Conservation (phyloP, 495 filamentous ascomycete species). For the Hyaloscypha variabilis region DNA sequence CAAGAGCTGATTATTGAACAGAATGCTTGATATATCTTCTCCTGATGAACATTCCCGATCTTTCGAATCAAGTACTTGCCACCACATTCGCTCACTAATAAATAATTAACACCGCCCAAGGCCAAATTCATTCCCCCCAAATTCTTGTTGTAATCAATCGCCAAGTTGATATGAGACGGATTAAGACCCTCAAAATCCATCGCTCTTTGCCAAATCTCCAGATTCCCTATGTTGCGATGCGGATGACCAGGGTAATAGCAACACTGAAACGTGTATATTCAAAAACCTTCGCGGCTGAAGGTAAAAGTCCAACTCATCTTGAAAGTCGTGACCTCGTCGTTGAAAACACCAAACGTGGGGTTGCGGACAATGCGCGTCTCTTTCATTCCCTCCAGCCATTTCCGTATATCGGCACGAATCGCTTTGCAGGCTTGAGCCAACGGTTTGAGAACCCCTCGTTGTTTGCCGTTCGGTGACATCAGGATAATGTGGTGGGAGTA, state of each 20-base stretch:
- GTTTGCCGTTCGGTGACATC: neutral
- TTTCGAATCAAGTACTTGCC: neutral
- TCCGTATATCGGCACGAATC: neutral
- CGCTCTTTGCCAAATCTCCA: neutral
- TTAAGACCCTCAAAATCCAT: neutral
- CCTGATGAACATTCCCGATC: neutral
- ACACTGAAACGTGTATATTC: neutral
- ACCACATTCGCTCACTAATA: neutral
- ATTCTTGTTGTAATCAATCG: neutral
- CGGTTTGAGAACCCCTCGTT: neutral
- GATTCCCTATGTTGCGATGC: neutral
- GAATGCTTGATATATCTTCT: neutral
- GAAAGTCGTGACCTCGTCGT: neutral
- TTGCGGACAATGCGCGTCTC: neutral
- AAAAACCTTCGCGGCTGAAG: no score
- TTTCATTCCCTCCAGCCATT: neutral
- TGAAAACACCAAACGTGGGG: neutral
- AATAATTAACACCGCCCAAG: no score
- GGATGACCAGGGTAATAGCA: neutral
- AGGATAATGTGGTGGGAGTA: neutral
- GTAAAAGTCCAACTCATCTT: neutral
- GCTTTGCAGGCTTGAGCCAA: neutral
- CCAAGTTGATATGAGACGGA: neutral
- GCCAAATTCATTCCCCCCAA: neutral
- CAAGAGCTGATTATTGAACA: neutral